Evolutionary conservation across 208 protist genomes (phyloP).

Genomic region (Leishmania amazonensis): DNA sequence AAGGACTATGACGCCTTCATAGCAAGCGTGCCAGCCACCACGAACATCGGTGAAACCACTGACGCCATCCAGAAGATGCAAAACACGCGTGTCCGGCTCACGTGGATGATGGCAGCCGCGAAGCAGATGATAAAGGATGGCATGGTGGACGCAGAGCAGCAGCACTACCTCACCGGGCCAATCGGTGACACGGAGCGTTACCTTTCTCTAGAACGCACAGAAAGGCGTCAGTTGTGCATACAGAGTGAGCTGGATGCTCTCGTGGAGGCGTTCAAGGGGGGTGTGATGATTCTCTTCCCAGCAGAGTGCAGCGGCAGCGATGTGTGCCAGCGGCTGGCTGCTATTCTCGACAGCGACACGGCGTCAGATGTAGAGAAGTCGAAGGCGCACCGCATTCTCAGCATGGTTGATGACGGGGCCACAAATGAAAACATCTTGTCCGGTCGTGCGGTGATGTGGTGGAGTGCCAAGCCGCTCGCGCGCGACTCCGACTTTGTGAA

Average conservation of each 20-base stretch:
- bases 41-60: constrained; percentile 79
- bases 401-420: constrained; percentile 86
- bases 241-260: constrained; percentile 75
- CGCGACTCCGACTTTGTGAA: constrained; percentile 73
- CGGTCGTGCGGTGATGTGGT: constrained; percentile 84
- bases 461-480: constrained; percentile 87
- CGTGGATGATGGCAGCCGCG: constrained; percentile 85
- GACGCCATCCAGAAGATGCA: constrained; percentile 79
- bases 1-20: constrained; percentile 89
- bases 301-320: constrained; percentile 82
- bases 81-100: constrained; percentile 86
- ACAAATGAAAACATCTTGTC: constrained; percentile 76
- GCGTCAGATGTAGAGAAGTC: constrained; percentile 64
- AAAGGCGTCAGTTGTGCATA: constrained; percentile 50
- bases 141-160: constrained; percentile 51
- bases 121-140: constrained; percentile 83
- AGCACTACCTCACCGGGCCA: constrained; percentile 74
- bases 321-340: constrained; percentile 61
- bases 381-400: constrained; percentile 81
- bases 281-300: constrained; percentile 88
- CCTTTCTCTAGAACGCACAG: constrained; percentile 72
- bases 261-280: constrained; percentile 78
- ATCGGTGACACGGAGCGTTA: constrained; percentile 79
- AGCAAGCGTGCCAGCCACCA: constrained; percentile 48
- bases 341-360: constrained; percentile 65